Base-by-base conservation (phyloP, 345 rosid genomes). In the Nephelium lappaceum region DNA sequence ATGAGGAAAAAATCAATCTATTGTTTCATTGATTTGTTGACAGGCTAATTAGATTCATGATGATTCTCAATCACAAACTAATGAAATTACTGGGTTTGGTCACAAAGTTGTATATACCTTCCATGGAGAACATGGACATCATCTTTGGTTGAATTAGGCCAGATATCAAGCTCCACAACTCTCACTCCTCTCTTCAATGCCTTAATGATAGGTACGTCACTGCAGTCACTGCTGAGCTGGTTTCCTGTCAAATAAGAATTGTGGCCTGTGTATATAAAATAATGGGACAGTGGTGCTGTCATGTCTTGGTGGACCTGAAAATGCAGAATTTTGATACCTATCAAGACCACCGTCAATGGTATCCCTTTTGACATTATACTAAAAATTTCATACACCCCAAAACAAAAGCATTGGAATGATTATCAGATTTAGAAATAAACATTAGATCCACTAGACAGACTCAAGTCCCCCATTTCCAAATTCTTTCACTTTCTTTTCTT, bases 241-340 rank as follows among this genome's bases (percentile, higher is more conserved):
- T 94, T 97, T 55, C 98, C 97, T 0, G 98, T 94, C 81, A 97
- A 86, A 77, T 97, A 97, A 0, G 98, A 94, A 80, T 94, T 97
- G 80, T 94, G 99, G 27, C 98, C 98, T 14, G 98, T 94, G 81
- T 76, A 91, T 77, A 97, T 92, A 88, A 89, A 93, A 80, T 94
- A 94, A 87, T 92, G 95, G 1, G 98, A 94, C 85, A 97, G 60
- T 6, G 98, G 97, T 79, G 95, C 95, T 45, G 78, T 84, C 98
- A 94, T 97, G 25, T 91, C 91, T 27, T 93, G 95, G 43, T 89
- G 98, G 69, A 93, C 98, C 98, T 97, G 93, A 76, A 83, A 60
- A 60, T 19, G 11, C 64, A 60, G 27, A 23, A 60, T 60, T 60
- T 23, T 1, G n/a, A 16, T 53, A 53, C 6, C n/a, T n/a, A 16